A percentile compares a stretch with the other conserved stretches of the same genome.
Evolutionary conservation across 768 basidiomycete genomes (phyloP).

Genomic region (Suillus alpinus): DNA sequence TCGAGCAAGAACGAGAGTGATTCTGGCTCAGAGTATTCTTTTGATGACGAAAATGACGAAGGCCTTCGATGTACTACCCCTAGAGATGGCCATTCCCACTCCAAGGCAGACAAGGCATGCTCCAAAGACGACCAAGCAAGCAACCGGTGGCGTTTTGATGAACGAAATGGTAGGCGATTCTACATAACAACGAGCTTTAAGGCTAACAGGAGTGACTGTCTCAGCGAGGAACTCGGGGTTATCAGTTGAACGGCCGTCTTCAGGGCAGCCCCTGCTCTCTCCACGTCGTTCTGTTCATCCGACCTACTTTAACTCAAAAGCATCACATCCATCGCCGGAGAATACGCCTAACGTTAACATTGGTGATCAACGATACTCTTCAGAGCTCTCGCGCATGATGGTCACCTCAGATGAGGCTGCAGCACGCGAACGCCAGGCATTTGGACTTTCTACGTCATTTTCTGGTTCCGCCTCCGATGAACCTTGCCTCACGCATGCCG

Average conservation of each 20-base stretch:
- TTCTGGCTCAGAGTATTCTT: constrained; percentile 31
- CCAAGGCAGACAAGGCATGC: neutral
- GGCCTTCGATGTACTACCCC: neutral
- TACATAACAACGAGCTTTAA: neutral
- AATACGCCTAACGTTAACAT: neutral
- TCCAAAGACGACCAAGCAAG: neutral
- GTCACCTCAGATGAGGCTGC: constrained; percentile 34
- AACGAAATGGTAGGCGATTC: neutral
- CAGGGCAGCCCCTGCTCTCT: neutral
- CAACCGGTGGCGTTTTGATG: neutral
- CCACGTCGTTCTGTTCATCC: neutral
- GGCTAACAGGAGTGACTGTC: neutral
- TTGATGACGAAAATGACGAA: constrained; percentile 19
- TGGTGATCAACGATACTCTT: constrained; percentile 19
- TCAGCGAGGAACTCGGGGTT: neutral
- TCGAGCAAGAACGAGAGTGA: constrained; percentile 15
- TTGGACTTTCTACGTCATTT: constrained; percentile 48
- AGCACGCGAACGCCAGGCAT: constrained; percentile 46
- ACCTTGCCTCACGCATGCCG: constrained; percentile 30
- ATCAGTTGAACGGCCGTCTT: neutral
- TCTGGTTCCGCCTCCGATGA: constrained; percentile 3
- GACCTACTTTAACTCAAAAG: neutral
- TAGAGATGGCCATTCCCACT: constrained; percentile 8
- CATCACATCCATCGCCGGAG: neutral
- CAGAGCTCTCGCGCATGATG: constrained; percentile 26